These are phyloP conservation scores for Vitis vinifera DNA, from an alignment of 164 flowering plant species.

Conservation along the genomic window DNA sequence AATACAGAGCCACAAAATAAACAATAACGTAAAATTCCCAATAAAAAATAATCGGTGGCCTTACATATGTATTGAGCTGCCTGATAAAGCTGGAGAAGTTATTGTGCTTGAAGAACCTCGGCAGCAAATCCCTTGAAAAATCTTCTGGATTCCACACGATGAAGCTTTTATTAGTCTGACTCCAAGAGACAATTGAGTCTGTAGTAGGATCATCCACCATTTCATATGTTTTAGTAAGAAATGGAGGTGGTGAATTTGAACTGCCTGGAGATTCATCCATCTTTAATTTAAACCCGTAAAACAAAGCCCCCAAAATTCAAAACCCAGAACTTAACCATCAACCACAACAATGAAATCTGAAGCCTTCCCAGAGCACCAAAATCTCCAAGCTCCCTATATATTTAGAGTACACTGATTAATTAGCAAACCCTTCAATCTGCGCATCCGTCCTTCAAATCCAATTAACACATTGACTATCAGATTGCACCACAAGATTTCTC, in stretches of 20 bases:
- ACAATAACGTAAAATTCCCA: too few relatives aligned
- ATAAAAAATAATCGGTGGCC: not conserved
- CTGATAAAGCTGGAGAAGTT: constrained; percentile 70
- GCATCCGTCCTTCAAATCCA: too few relatives aligned
- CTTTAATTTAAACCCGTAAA: not conserved
- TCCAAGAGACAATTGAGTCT: constrained; percentile 57
- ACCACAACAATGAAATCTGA: too few relatives aligned
- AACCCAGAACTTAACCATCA: not conserved
- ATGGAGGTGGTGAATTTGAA: constrained; percentile 47
- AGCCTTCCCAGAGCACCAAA: not conserved
- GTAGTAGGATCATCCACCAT: constrained; percentile 59
- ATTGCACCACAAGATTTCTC: too few relatives aligned
- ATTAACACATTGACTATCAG: too few relatives aligned
- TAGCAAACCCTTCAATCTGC: too few relatives aligned
- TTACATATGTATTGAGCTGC: constrained; percentile 71
- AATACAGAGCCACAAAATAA: too few relatives aligned
- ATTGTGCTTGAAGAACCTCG: constrained; percentile 65
- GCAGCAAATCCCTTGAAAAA: constrained; percentile 53
- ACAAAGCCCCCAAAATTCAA: not conserved
- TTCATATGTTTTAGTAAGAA: constrained; percentile 54
- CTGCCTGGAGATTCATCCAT: constrained; percentile 45
- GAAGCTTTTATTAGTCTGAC: constrained; percentile 46
- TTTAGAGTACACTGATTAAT: too few relatives aligned
- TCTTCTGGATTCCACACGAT: constrained; percentile 58
- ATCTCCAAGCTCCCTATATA: not conserved